Conservation (phyloP, 2,329 filamentous ascomycete genomes). For the Dothistroma septosporum region DNA sequence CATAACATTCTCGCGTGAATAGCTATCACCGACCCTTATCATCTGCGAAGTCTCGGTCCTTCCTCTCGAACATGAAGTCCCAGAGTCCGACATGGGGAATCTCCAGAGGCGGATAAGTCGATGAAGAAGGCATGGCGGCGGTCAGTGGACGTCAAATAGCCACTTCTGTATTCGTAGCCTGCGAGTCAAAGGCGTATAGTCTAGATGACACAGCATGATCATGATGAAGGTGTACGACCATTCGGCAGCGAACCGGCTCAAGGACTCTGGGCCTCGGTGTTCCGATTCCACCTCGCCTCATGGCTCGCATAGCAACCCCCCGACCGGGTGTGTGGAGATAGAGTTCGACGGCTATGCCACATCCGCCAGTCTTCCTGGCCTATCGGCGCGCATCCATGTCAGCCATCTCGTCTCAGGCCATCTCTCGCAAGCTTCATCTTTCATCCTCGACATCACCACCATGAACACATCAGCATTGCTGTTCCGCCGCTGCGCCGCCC, state of each 20-base stretch:
- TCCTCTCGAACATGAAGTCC: conserved; percentile 69
- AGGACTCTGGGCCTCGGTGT: neutral
- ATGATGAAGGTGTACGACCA: neutral
- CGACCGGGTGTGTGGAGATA: neutral
- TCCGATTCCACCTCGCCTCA: neutral
- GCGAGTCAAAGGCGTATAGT: no score
- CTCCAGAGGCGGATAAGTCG: conserved; percentile 55
- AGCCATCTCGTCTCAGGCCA: neutral
- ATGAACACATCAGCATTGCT: conserved; percentile 23
- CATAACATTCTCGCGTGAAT: neutral
- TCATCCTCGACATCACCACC: conserved; percentile 5
- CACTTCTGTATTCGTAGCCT: neutral
- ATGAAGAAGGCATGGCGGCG: conserved; percentile 20
- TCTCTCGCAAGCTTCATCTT: neutral
- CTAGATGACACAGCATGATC: neutral
- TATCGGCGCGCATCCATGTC: neutral
- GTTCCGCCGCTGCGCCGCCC: conserved; percentile 23
- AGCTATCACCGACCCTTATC: conserved; percentile 59
- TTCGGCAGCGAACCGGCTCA: neutral
- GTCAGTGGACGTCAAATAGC: neutral
- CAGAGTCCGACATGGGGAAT: conserved; percentile 76
- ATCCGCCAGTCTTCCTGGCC: neutral
- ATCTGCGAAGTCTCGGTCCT: conserved; percentile 62
- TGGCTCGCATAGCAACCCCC: neutral
- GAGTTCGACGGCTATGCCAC: neutral